A percentile compares a stretch with the other conserved stretches of the same genome.
phyloP scores from a whole-genome alignment of 495 filamentous ascomycete species.

The Aspergillus indologenus region DNA sequence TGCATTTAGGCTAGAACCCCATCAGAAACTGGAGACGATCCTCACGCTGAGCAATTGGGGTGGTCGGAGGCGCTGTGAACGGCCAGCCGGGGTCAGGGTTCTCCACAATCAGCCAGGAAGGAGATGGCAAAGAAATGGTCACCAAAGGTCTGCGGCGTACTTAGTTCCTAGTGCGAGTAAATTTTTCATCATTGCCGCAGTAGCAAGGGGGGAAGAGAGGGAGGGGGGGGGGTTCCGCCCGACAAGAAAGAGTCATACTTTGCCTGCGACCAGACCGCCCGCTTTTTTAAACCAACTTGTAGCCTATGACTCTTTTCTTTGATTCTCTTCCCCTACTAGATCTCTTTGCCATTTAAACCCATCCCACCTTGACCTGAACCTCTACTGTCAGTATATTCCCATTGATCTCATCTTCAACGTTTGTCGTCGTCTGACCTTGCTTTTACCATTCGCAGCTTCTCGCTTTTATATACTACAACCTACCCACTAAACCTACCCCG shows the following conservation, averaged over 20 bases:
- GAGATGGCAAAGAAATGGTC: conserved; percentile 11
- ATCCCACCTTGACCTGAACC: conserved; percentile 11
- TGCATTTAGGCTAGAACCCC: conserved; percentile 13
- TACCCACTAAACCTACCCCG: conserved; percentile 20
- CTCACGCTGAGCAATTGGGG: conserved; percentile 15
- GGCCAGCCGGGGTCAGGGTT: conserved; percentile 13
- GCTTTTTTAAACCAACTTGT: conserved; percentile 20
- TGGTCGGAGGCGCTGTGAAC: conserved; percentile 17
- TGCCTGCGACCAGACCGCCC: conserved; percentile 21
- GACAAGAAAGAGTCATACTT: conserved; percentile 19
- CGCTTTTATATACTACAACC: conserved; percentile 5
- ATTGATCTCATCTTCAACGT: background rate
- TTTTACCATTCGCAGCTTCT: conserved; percentile 2
- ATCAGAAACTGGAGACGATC: conserved; percentile 11
- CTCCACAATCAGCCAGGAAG: conserved; percentile 18
- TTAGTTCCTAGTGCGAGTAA: conserved; percentile 10
- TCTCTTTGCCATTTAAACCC: conserved; percentile 21
- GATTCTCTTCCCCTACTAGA: background rate
- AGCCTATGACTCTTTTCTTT: conserved; percentile 28
- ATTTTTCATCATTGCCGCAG: conserved; percentile 28
- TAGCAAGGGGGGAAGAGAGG: background rate
- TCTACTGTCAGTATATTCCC: conserved; percentile 11
- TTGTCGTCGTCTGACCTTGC: conserved; percentile 6
- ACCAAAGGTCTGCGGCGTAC: too few relatives aligned
- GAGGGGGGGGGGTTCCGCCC: background rate